These are phyloP conservation scores for Podosphaera fusca DNA, from an alignment of 2,329 filamentous ascomycete species.

Conservation along the genomic window DNA sequence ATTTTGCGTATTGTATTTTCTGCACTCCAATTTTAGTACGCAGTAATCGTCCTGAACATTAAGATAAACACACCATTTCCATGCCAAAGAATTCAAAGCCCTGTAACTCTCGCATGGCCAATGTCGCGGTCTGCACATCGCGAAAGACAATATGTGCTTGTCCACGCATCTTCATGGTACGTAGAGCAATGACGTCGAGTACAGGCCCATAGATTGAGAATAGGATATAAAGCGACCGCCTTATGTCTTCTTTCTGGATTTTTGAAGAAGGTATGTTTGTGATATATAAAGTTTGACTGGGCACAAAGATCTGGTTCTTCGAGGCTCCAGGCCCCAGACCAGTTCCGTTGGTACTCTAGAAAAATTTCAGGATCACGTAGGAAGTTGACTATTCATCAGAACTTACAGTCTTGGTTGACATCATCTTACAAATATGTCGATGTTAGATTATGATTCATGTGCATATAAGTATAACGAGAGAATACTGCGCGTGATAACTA, in stretches of 20 bases:
- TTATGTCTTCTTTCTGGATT: slow-evolving; percentile 69
- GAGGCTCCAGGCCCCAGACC: slow-evolving; percentile 9
- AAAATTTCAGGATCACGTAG: slow-evolving; percentile 4
- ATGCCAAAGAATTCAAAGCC: slow-evolving; percentile 69
- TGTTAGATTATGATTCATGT: too few relatives aligned
- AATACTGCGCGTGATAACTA: too few relatives aligned
- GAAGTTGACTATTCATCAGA: background rate
- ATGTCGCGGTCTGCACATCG: slow-evolving; percentile 75
- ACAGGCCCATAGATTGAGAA: slow-evolving; percentile 88
- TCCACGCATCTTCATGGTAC: slow-evolving; percentile 79
- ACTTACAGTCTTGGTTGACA: too few relatives aligned
- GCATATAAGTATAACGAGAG: too few relatives aligned
- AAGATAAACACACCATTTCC: slow-evolving; percentile 42
- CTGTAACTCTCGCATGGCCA: slow-evolving; percentile 76
- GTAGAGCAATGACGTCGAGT: slow-evolving; percentile 74
- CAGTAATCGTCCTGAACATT: slow-evolving; percentile 11
- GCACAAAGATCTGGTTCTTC: slow-evolving; percentile 29
- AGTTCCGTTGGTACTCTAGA: slow-evolving; percentile 15
- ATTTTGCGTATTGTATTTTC: slow-evolving; percentile 81
- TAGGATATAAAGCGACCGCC: slow-evolving; percentile 71
- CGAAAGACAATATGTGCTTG: slow-evolving; percentile 86
- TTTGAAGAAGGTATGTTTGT: slow-evolving; percentile 70
- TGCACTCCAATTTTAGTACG: slow-evolving; percentile 18
- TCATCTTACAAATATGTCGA: too few relatives aligned
- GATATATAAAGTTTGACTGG: slow-evolving; percentile 75